phyloP scores from a whole-genome alignment of 2,329 filamentous ascomycete species.

The Diaporthe citriasiana region DNA sequence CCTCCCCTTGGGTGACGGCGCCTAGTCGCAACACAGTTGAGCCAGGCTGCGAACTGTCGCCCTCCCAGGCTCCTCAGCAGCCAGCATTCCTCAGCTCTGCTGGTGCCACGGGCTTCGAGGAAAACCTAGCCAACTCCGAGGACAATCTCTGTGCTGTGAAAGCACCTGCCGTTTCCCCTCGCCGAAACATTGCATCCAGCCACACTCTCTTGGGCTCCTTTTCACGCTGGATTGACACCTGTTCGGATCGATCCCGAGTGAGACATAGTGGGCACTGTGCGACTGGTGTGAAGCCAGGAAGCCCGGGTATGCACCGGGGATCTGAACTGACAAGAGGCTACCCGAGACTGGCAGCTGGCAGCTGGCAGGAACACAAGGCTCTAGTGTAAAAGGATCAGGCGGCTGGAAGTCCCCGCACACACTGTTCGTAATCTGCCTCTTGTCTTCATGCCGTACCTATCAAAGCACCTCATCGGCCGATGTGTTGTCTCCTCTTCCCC shows the following conservation, averaged over 20 bases:
- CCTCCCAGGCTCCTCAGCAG: neutral
- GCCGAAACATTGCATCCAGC: conserved; percentile 33
- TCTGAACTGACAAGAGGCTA: conserved; percentile 38
- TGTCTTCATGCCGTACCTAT: neutral
- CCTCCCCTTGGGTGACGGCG: too few relatives aligned
- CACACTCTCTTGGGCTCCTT: conserved; percentile 9
- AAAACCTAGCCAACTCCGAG: neutral
- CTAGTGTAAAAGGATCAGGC: neutral
- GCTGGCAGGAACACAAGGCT: conserved; percentile 10
- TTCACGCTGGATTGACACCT: conserved; percentile 12
- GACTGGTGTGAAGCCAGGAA: conserved; percentile 25
- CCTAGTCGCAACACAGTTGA: neutral
- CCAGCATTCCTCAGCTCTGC: conserved; percentile 19
- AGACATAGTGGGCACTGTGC: conserved; percentile 30
- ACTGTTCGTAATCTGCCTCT: neutral
- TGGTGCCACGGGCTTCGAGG: neutral
- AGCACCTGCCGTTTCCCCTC: neutral
- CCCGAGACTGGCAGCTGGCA: conserved; percentile 35
- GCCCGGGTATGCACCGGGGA: conserved; percentile 32
- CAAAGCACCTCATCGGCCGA: conserved; percentile 6
- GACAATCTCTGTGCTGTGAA: neutral
- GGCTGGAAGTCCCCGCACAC: conserved; percentile 12
- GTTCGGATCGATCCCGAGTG: conserved; percentile 29
- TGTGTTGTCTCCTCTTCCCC: neutral
- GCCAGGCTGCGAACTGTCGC: neutral